These are phyloP conservation scores for Nemania sp. DNA, from an alignment of 2,329 filamentous ascomycete genomes.

Conservation along the genomic window DNA sequence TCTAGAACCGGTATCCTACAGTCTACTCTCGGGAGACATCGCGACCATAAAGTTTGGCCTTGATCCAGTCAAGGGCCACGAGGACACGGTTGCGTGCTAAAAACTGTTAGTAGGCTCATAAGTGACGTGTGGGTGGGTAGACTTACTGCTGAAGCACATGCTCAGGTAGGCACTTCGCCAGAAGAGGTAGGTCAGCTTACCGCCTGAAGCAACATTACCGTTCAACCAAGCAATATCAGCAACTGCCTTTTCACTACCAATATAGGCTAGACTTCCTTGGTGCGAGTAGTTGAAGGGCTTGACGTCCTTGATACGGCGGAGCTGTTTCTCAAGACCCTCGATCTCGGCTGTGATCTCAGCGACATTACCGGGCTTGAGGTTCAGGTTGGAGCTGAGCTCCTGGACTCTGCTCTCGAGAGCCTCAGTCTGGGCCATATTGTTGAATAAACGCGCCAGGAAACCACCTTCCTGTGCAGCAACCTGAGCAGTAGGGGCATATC, in stretches of 20 bases:
- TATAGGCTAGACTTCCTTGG: slow-evolving; percentile 96
- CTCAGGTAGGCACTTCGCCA: slow-evolving; percentile 98
- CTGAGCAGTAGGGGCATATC: slow-evolving; percentile 97
- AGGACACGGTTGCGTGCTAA: slow-evolving; percentile 92
- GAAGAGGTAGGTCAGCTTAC: slow-evolving; percentile 96
- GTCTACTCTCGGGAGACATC: slow-evolving; percentile 86
- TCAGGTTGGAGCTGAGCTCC: slow-evolving; percentile 72
- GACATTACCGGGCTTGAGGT: slow-evolving; percentile 72
- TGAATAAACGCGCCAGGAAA: slow-evolving; percentile 96
- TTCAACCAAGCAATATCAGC: slow-evolving; percentile 98
- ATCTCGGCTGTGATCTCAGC: slow-evolving; percentile 80
- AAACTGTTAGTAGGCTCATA: slow-evolving; percentile 38
- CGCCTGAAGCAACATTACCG: slow-evolving; percentile 93
- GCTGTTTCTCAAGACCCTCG: slow-evolving; percentile 84
- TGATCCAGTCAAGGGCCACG: slow-evolving; percentile 94
- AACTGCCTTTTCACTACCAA: slow-evolving; percentile 97
- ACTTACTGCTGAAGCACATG: slow-evolving; percentile 99
- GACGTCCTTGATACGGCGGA: slow-evolving; percentile 91
- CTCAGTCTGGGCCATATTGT: slow-evolving; percentile 98
- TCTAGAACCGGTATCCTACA: background rate
- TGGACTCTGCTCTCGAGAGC: slow-evolving; percentile 80
- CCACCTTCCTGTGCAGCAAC: slow-evolving; percentile 95
- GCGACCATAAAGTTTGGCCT: slow-evolving; percentile 95
- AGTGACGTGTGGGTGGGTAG: slow-evolving; percentile 12
- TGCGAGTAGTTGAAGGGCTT: slow-evolving; percentile 99